Conservation (phyloP, 495 filamentous ascomycete species). For the Neurospora sp. region DNA sequence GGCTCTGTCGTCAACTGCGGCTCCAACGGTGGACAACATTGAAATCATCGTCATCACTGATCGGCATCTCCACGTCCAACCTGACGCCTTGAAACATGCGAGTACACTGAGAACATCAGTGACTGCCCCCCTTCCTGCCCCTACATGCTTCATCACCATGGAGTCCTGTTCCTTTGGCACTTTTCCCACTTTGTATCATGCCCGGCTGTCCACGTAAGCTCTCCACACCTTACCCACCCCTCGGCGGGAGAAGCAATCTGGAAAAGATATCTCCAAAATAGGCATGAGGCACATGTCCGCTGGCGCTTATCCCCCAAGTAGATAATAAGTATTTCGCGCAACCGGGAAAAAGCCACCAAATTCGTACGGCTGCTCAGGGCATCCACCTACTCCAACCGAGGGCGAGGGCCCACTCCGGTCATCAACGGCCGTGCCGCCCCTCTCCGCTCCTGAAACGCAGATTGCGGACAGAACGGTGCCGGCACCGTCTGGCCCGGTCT, state of each 20-base stretch:
- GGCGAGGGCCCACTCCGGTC: neutral
- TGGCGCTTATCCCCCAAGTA: neutral
- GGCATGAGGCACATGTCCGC: neutral
- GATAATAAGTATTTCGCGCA: neutral
- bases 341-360: neutral
- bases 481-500: neutral
- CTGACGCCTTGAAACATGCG: neutral
- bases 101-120: neutral
- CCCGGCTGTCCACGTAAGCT: neutral
- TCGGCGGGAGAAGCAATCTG: neutral
- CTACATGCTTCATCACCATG: neutral
- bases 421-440: neutral
- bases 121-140: neutral
- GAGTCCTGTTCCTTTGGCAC: neutral
- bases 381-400: neutral
- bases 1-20: neutral
- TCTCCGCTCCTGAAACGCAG: neutral
- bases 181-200: neutral
- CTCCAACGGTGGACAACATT: neutral
- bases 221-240: neutral
- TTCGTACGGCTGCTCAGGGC: neutral
- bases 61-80: neutral
- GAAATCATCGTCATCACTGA: neutral
- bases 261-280: neutral
- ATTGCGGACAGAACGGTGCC: neutral